These are phyloP conservation scores for Actinomucor elegans DNA, from an alignment of 371 early-diverging fungal genomes.

Conservation along the genomic window DNA sequence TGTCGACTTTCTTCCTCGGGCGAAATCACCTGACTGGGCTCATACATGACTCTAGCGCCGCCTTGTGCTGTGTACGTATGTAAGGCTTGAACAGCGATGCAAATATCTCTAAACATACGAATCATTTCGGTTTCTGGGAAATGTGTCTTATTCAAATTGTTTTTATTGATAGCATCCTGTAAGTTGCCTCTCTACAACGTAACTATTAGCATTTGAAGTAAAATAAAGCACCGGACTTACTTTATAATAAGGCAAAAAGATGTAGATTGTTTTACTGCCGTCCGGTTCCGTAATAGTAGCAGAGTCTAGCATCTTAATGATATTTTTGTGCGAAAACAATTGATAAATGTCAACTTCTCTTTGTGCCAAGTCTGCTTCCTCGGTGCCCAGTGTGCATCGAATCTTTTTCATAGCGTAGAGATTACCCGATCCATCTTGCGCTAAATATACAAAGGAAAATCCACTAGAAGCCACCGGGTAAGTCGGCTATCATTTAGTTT, in stretches of 20 bases:
- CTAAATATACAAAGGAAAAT: slow-evolving; percentile 73
- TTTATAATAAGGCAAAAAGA: slow-evolving; percentile 65
- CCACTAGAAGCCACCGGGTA: slow-evolving; percentile 43
- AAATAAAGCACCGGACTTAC: slow-evolving; percentile 17
- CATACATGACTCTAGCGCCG: slow-evolving; percentile 21
- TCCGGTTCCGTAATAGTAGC: slow-evolving; percentile 55
- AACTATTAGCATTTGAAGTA: neutral
- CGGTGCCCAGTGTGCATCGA: slow-evolving; percentile 62
- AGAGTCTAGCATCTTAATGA: slow-evolving; percentile 57
- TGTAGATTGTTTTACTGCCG: slow-evolving; percentile 63
- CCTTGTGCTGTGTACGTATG: slow-evolving; percentile 58
- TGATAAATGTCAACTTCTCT: slow-evolving; percentile 64
- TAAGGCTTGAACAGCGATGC: slow-evolving; percentile 53
- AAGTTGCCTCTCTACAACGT: slow-evolving; percentile 50
- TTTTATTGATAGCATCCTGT: slow-evolving; percentile 53
- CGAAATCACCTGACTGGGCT: slow-evolving; percentile 16
- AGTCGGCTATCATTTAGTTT: neutral
- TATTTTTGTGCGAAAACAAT: slow-evolving; percentile 58
- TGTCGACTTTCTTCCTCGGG: slow-evolving; percentile 18
- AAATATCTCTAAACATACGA: slow-evolving; percentile 53
- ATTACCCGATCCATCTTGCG: slow-evolving; percentile 57
- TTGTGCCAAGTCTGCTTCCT: slow-evolving; percentile 53
- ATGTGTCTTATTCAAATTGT: slow-evolving; percentile 40
- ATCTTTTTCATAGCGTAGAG: slow-evolving; percentile 73
- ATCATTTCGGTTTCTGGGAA: slow-evolving; percentile 56